Base-by-base conservation (phyloP, 768 basidiomycete genomes). In the Amanita muscaria region DNA sequence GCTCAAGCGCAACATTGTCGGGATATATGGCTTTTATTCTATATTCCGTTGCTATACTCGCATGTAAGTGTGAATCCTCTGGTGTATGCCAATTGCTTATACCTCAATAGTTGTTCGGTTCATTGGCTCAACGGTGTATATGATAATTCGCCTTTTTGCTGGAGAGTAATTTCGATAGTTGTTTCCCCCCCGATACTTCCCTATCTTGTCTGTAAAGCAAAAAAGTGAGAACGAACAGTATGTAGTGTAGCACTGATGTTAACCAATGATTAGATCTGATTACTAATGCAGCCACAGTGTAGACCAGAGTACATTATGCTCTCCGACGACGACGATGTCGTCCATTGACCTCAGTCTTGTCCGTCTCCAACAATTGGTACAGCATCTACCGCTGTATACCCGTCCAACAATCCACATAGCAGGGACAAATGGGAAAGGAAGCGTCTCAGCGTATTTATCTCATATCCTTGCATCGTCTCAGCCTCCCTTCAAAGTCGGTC, bases 391-490 rank as follows among this genome's bases (percentile, higher is more conserved):
- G 0, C 63, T 68, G 0, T 83, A 86, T 56, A 77, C 70, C 0
- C 74, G 88, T 2, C 94, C 91, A 0, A 89, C 91, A 1, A 69
- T 88, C 27, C 96, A 99, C 56, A 74, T 98, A 46, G 81, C 91
- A 6, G 96, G 96, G 0, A 99, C 96, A 0, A 98, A 99, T 63
- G 94, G 94, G 7, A 99, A 98, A 62, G 96, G 96, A 27, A 93
- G 88, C 53, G 89, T 94, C 10, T 81, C 90, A 1, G 82, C 83
- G 4, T 68, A 91, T 27, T 60, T 96, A 9, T 77, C 88, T 0
- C 88, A 88, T 33, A 84, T 89, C 53, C 65, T 97, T 6, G 57
- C 59, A 4, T 62, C 70, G 4, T 71, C 81, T 5, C 62, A 68
- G 0, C 66, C 81, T n/a, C 61, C 68, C 1, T 67, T 85, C 42